These are phyloP conservation scores for Globisporangium barbulae DNA, from an alignment of 352 stramenopile genomes.

Conservation along the genomic window DNA sequence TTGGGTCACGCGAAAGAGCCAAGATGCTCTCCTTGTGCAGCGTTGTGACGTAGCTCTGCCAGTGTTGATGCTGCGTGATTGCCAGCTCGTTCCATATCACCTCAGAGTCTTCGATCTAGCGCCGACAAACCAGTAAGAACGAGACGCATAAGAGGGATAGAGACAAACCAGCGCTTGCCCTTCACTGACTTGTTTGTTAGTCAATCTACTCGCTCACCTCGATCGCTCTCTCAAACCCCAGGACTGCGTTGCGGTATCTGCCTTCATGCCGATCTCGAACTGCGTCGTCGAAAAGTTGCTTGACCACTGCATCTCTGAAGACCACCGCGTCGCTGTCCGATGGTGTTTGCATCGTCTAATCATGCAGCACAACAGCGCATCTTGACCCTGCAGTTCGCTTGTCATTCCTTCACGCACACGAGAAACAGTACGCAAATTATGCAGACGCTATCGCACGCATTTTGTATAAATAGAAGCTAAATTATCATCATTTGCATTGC, in stretches of 20 bases:
- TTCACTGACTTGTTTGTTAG: background rate
- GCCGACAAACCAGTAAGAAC: background rate
- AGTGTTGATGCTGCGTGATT: conserved; percentile 53
- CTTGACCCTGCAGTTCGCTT: background rate
- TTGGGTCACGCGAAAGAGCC: conserved; percentile 3
- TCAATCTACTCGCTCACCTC: conserved; percentile 23
- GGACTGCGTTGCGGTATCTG: conserved; percentile 36
- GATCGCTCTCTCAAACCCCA: conserved; percentile 38
- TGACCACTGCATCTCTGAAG: conserved; percentile 28
- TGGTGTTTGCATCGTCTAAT: conserved; percentile 2
- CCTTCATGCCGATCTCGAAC: conserved; percentile 32
- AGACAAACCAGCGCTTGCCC: background rate
- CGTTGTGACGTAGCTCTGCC: conserved; percentile 38
- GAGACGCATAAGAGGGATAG: background rate
- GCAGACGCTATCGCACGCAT: background rate
- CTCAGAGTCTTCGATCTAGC: conserved; percentile 55
- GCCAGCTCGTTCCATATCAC: conserved; percentile 60
- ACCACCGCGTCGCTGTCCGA: background rate
- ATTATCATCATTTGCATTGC: background rate
- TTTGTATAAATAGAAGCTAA: background rate
- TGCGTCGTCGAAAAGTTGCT: conserved; percentile 26
- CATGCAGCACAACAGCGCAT: background rate
- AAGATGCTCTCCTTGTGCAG: conserved; percentile 38
- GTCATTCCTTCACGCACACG: background rate
- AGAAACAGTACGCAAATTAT: background rate